These are phyloP conservation scores for Iris macrosiphon DNA, from an alignment of 106 monocot species.

Conservation along the genomic window DNA sequence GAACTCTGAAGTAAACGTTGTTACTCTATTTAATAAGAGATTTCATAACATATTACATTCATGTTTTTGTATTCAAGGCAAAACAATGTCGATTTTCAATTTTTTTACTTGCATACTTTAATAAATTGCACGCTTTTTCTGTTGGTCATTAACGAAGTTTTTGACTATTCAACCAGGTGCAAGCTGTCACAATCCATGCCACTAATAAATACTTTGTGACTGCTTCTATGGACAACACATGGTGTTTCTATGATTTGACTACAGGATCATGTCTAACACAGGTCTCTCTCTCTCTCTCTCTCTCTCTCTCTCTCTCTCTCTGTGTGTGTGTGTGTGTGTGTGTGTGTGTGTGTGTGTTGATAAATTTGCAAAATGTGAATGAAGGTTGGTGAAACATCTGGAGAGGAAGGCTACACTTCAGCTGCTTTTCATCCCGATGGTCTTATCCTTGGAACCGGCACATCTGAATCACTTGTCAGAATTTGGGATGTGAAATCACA, in stretches of 20 bases:
- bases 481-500: constrained; percentile 96
- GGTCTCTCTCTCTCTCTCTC: constrained; percentile 28
- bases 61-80: too few relatives aligned
- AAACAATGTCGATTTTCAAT: too few relatives aligned
- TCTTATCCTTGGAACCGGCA: constrained; percentile 88
- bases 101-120: too few relatives aligned
- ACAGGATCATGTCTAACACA: constrained; percentile 72
- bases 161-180: constrained; percentile 33
- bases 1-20: too few relatives aligned
- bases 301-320: too few relatives aligned
- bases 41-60: too few relatives aligned
- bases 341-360: background rate
- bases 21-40: too few relatives aligned
- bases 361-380: background rate
- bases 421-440: constrained; percentile 91
- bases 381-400: constrained; percentile 73
- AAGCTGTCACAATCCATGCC: constrained; percentile 85
- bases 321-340: background rate
- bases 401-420: constrained; percentile 61
- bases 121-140: constrained; percentile 8
- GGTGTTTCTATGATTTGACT: constrained; percentile 83
- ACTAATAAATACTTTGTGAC: constrained; percentile 74
- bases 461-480: constrained; percentile 65
- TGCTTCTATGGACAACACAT: constrained; percentile 77
- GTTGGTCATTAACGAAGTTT: too few relatives aligned